phyloP scores from a whole-genome alignment of 176 grass and related monocot species.

The Urochloa ruziziensis region DNA sequence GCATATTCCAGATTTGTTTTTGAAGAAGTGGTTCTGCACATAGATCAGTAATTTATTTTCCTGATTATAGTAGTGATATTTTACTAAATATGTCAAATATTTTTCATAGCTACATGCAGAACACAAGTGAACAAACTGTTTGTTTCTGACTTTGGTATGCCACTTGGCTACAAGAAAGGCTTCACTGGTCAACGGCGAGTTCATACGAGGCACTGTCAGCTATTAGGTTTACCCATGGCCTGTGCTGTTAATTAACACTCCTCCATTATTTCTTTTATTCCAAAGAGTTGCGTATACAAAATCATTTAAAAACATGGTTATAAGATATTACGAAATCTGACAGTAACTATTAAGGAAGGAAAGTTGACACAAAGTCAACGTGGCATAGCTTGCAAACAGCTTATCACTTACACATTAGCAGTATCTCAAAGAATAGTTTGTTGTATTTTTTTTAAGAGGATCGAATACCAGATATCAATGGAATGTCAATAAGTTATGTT shows the following conservation, averaged over 20 bases:
- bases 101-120: not conserved
- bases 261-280: not conserved
- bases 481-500: not conserved
- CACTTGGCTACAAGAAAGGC: not conserved
- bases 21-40: not conserved
- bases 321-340: not conserved
- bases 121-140: not conserved
- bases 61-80: not conserved
- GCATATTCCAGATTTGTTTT: not conserved
- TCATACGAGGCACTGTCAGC: not conserved
- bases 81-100: not conserved
- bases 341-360: no score
- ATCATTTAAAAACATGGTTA: not conserved
- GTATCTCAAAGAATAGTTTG: not conserved
- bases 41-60: not conserved
- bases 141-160: not conserved
- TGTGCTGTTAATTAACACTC: not conserved
- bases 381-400: not conserved
- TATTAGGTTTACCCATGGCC: not conserved
- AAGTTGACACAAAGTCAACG: not conserved
- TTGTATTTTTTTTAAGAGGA: not conserved
- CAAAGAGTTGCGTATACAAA: not conserved
- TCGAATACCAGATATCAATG: not conserved
- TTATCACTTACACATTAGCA: not conserved
- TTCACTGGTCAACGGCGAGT: not conserved